Base-by-base conservation (phyloP, 176 grass and related monocot species). In the Bonia amplexicaulis region DNA sequence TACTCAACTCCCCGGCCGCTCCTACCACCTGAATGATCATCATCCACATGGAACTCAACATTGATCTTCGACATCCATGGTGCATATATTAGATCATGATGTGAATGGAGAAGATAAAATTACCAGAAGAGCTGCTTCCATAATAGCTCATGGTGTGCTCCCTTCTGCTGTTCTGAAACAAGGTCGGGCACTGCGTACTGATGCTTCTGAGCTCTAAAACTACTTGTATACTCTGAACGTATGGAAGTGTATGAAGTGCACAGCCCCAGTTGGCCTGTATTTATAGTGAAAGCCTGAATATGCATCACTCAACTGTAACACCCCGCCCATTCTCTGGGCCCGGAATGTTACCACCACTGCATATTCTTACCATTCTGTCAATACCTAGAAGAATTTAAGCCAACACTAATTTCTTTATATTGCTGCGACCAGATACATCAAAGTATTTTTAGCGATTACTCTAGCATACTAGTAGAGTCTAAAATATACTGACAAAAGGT, bases 61-160 rank as follows among this genome's bases (percentile, higher is more conserved):
- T 81, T 72, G 66, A 74, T 31, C 23, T 35, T 82, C 67, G 5
- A 68, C 19, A 44, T 42, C 65, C 61, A 53, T 63, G 42, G 20
- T 47, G 37, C 15, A 63, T 53, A 53, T 53, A 53, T 73, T 41
- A 75, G 49, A 81, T 81, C 20, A 78, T 66, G 35, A 77, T 67
- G 69, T 48, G 60, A 74, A n/a, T 74, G 78, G 77, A 76, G 75
- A 69, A 84, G 79, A 68, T 9, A 3, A n/a, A 82, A 61, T 72
- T 84, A 96, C 94, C 91, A 76, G 94, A 93, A 89, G 94, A 91
- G 74, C 91, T 93, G 87, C 87, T 93, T 66, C 94, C 91, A 1
- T 93, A 91, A 40, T 90, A 90, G 85, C 92, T 96, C 94, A 96
- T 96, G 54, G 20, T 74, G 55, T 65, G 48, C 45, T 47, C 54